Evolutionary conservation across 2,329 filamentous ascomycete species (phyloP).

Genomic region (Hypocreales sp.): DNA sequence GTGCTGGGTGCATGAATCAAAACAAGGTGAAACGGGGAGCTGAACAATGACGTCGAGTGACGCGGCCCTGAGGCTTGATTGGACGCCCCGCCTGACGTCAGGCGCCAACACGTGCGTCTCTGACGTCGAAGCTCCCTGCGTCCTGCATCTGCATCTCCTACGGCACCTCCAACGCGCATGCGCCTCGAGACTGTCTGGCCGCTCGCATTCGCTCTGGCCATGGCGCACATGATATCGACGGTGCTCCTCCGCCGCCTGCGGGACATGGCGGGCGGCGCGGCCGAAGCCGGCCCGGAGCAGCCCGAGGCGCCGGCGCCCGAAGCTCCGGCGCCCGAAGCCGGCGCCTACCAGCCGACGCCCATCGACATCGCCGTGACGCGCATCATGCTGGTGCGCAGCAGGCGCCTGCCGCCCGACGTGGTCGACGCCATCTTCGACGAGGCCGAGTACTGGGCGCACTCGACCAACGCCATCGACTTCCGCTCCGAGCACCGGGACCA

Average conservation of each 20-base stretch:
- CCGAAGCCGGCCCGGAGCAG: neutral
- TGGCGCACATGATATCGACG: constrained; percentile 12
- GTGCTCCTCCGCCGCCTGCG: constrained; percentile 7
- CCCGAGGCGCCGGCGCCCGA: constrained; percentile 2
- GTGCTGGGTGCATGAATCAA: too few species aligned
- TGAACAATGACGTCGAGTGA: too few species aligned
- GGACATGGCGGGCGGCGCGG: neutral
- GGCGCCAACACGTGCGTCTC: too few species aligned
- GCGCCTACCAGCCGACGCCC: constrained; percentile 19
- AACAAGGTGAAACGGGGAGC: too few species aligned
- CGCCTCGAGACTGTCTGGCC: constrained; percentile 4
- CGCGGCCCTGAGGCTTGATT: too few species aligned
- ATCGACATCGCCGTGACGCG: constrained; percentile 35
- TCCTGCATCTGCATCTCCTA: neutral
- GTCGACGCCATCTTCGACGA: constrained; percentile 39
- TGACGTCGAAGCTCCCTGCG: too few species aligned
- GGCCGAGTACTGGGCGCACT: constrained; percentile 48
- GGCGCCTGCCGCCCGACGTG: constrained; percentile 35
- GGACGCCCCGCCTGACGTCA: too few species aligned
- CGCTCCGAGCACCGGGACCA: constrained; percentile 6
- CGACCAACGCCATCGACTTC: constrained; percentile 17
- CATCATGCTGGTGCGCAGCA: constrained; percentile 26
- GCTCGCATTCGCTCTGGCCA: constrained; percentile 7
- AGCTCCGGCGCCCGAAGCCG: constrained; percentile 2
- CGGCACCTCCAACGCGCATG: neutral